A percentile compares a stretch with the other conserved stretches of the same genome.
Conservation (phyloP, 2,329 filamentous ascomycete genomes). For the Graphilbum fragrans region DNA sequence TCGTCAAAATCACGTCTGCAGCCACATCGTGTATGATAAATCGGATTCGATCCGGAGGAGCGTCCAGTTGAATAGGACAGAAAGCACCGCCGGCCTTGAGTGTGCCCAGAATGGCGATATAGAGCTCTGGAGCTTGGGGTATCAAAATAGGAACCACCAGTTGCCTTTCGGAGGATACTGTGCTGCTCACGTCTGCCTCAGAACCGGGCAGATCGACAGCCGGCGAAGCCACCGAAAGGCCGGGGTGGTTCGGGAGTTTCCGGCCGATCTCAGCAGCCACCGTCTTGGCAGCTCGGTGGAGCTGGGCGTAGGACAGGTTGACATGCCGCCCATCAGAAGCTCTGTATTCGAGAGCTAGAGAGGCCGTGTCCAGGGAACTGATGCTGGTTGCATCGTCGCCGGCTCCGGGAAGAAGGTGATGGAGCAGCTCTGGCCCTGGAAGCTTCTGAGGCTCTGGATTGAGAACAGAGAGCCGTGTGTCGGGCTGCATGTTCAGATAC, state of each 20-base stretch:
- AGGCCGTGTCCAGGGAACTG: conserved; percentile 2
- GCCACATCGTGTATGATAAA: conserved; percentile 73
- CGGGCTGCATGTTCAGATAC: too few species aligned
- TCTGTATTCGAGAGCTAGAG: conserved; percentile 53
- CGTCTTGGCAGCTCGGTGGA: conserved; percentile 45
- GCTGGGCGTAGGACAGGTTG: conserved; percentile 45
- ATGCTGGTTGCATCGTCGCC: conserved; percentile 8
- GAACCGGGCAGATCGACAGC: too few species aligned
- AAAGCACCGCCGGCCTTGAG: conserved; percentile 76
- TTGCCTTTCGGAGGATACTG: background rate
- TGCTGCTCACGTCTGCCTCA: background rate
- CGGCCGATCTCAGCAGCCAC: conserved; percentile 40
- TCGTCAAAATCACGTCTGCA: conserved; percentile 57
- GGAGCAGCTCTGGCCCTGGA: conserved; percentile 32
- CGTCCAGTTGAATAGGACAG: conserved; percentile 71
- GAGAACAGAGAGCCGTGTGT: conserved; percentile 34
- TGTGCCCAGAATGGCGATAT: conserved; percentile 64
- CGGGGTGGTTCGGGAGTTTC: too few species aligned
- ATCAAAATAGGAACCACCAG: conserved; percentile 64
- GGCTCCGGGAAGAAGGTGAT: conserved; percentile 44
- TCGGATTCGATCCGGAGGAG: conserved; percentile 60
- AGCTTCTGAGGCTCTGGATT: conserved; percentile 29
- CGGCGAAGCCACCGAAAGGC: too few species aligned
- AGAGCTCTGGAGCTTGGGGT: conserved; percentile 65
- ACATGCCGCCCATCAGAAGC: conserved; percentile 29